phyloP scores from a whole-genome alignment of 2,329 filamentous ascomycete species.

The Davidsoniella neocaledoniae region DNA sequence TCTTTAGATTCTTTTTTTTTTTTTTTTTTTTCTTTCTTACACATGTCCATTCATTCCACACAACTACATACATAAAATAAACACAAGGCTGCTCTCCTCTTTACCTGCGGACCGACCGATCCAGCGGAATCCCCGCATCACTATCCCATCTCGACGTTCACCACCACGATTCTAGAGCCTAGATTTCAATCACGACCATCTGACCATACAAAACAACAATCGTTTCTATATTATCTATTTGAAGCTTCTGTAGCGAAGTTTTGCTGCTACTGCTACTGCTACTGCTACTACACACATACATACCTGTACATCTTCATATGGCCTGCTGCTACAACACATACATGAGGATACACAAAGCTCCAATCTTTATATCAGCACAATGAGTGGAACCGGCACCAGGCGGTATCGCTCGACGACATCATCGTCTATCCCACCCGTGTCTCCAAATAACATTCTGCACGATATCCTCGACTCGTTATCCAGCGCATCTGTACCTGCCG shows the following conservation, averaged over 20 bases:
- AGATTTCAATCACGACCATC: no score
- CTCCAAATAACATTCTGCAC: constrained; percentile 43
- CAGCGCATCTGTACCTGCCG: constrained; percentile 20
- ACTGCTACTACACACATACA: no score
- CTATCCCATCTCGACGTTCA: no score
- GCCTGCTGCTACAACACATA: not conserved
- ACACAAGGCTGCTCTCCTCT: no score
- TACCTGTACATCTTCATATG: not conserved
- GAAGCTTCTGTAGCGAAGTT: no score
- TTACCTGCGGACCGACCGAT: no score
- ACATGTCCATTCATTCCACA: not conserved
- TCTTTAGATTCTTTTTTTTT: not conserved
- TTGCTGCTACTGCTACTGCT: no score
- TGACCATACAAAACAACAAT: no score
- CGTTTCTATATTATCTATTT: no score
- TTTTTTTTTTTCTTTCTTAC: not conserved
- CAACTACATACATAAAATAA: no score
- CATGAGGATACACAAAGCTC: not conserved
- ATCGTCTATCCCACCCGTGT: constrained; percentile 37
- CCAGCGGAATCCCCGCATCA: no score
- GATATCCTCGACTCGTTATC: constrained; percentile 33
- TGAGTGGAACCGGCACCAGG: constrained; percentile 25
- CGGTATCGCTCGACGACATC: constrained; percentile 50
- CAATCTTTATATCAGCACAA: not conserved
- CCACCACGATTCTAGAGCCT: no score